These are phyloP conservation scores for Chalara sp. DNA, from an alignment of 2,329 filamentous ascomycete species.

Conservation along the genomic window DNA sequence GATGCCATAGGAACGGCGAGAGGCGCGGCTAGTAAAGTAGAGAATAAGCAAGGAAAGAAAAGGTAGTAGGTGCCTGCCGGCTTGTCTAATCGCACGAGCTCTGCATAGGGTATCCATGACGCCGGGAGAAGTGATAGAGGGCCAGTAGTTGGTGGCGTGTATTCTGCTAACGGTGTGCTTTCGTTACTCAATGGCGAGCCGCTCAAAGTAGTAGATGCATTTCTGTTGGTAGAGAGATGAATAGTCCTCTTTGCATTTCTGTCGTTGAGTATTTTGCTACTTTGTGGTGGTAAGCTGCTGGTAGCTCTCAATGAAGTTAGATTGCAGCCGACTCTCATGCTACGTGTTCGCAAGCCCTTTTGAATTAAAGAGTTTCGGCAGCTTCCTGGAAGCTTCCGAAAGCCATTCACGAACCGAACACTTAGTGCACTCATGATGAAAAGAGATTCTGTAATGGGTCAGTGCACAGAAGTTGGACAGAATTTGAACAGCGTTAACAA, in stretches of 20 bases:
- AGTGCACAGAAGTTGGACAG: no score
- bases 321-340: no score
- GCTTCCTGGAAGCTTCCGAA: not conserved
- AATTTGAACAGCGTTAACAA: no score
- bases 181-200: not conserved
- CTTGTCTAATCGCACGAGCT: constrained; percentile 75
- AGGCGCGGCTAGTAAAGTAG: constrained; percentile 71
- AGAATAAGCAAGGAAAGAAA: constrained; percentile 80
- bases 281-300: no score
- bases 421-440: not conserved
- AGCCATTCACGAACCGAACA: not conserved
- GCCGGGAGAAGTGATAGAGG: constrained; percentile 62
- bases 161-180: not conserved
- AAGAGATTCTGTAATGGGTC: no score
- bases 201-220: not conserved
- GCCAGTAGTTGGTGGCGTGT: constrained; percentile 57
- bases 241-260: no score
- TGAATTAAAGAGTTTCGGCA: not conserved
- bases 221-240: not conserved
- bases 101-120: constrained; percentile 72
- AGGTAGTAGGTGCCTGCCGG: constrained; percentile 79
- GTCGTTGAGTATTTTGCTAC: no score
- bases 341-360: no score
- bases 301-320: no score
- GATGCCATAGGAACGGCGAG: constrained; percentile 54